Base-by-base conservation (phyloP, 495 filamentous ascomycete species). In the Neurospora sp. region DNA sequence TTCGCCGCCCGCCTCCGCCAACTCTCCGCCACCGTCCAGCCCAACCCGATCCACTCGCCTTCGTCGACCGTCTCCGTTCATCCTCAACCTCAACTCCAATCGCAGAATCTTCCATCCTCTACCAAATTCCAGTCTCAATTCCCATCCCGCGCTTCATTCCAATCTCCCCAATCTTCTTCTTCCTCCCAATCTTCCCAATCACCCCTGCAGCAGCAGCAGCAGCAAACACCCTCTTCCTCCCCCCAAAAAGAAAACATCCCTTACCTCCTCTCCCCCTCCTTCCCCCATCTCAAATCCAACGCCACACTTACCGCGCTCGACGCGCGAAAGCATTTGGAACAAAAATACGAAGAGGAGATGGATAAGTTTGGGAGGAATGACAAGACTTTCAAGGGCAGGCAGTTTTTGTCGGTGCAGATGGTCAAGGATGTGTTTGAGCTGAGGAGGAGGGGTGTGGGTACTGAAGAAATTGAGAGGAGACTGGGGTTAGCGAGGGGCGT, bases 21-120 rank as follows among this genome's bases (percentile, higher is more conserved):
- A 61, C 85, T 86, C 81, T 65, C 53, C 5, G 85, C 84, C 69
- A 77, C 85, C 22, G 84, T 77, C 2, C 81, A 83, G n/a, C 84
- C 84, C 8, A 83, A 82, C 53, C 84, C 84, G 6, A 85, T 81
- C 18, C 78, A 78, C 22, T 86, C 84, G 11, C 78, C 81, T 9
- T 84, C 84, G 0, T 85, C 83, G 2, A 86, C 79, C n/a, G 83
- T 81, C 4, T 72, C 53, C 14, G 31, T 65, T 2, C 53, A 65
- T 9, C 53, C 53, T 2, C 53, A 65, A 14, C 53, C 53, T 16
- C 53, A 31, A 2, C 76, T 0, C 68, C 78, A 0, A 69, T 76
- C 20, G 70, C 76, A 7, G 71, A 73, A 35, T 70, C 74, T 8
- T 69, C 72, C 12, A 22, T 70, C 8, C 48, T 75, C 59, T 12